Evolutionary conservation across 2,329 filamentous ascomycete species (phyloP), one percentile per base, ranked within the genome.

Genomic region (Claviceps pazoutovae): DNA sequence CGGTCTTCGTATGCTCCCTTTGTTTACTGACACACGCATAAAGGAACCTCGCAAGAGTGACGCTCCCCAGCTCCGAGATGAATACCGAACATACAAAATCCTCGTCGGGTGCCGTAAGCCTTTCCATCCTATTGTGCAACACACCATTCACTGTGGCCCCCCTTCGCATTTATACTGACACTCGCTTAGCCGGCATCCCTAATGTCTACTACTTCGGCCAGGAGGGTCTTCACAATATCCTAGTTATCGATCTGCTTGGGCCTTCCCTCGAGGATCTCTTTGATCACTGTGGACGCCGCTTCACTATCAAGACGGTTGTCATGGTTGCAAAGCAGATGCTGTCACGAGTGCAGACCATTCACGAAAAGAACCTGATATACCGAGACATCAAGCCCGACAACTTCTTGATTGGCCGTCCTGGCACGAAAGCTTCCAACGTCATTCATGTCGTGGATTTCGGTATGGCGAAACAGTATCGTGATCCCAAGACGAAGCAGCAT

Each of bases 251-350:
- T 66, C 83, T 98, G 30, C 86, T 98, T 53, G 93, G 93, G 38
- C 93, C 93, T 59, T 93, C 86, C 64, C 74, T 98, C 70, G 93
- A 98, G 73, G 93, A 98, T 67, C 80, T 98, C 39, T 98, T 98
- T 86, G 97, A 98, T 81, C 97, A 97, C 71, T 98, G 93, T 82
- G 97, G 97, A 82, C 87, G 93, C 71, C 97, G 97, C 70, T 98
- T 97, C 77, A 96, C 91, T n/a, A 76, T 98, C 61, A 98, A 98
- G 84, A 98, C 93, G 1, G 93, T 98, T 36, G 80, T 98, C 48
- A 82, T 98, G 36, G 81, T 98, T 49, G 93, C 93, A 66, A 93
- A 98, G 64, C 93, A 98, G 75, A 84, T 96, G 70, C 97, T 98
- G 69, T 97, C 91, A 59, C 90, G 93, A 63, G 96, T 98, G 70